Base-by-base conservation (phyloP, 2,329 filamentous ascomycete genomes). In the Penicillium janthinellum region DNA sequence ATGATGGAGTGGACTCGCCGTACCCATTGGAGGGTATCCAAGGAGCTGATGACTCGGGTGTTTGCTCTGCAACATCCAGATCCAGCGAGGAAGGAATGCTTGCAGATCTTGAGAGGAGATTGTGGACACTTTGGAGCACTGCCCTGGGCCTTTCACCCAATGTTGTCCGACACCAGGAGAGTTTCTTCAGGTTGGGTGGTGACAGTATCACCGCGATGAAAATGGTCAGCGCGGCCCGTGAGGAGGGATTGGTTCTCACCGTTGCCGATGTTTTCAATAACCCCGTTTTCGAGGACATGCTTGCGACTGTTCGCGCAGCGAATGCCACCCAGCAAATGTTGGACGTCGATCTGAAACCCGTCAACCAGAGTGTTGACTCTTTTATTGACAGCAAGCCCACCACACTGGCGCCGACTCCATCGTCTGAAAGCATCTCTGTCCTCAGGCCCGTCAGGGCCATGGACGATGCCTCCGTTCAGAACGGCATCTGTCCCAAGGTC, bases 401-500 rank as follows among this genome's bases (percentile, higher is more conserved):
- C 0, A 64, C 61, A 2, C 25, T 69, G 17, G 59, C 54, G 2
- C 61, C 50, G 3, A 67, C 57, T 28, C 66, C 65, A 1, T 69
- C 66, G 0, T 61, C 64, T 11, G 67, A 69, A 57, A 74, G 57
- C 20, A 67, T 72, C 10, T 66, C 71, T 20, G 49, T 71, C 6
- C 57, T 73, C 20, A 63, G 59, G n/a, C 65, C 71, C 12, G 61
- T 60, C 5, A 62, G 55, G 28, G 58, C 65, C 14, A 56, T 73
- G 7, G 72, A 73, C 47, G 68, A 70, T 41, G 64, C 60, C 3
- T 83, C 85, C 52, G 69, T 85, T 11, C 73, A 79, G 4, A 75
- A 78, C n/a, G 72, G 73, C 1, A 79, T 89, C 34, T 78, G 77
- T 17, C 80, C 84, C 0, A 78, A 80, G 47, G 79, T 89, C 4